Conservation (phyloP, 352 stramenopile genomes). For the Globisporangium recalcitrans region DNA sequence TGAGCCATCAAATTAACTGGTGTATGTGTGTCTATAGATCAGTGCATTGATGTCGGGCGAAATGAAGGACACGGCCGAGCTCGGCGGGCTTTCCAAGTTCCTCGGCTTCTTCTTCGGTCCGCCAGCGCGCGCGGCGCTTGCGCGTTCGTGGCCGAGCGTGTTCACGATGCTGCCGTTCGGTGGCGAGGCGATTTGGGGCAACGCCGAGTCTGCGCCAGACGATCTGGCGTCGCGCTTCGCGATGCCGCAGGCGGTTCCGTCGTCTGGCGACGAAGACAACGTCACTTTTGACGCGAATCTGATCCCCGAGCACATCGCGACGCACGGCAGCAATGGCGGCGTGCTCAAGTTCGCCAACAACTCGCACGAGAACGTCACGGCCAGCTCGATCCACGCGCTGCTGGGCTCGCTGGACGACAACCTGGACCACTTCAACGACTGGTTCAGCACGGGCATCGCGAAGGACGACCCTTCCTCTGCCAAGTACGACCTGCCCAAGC, state of each 20-base stretch:
- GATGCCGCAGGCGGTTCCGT: conserved; percentile 22
- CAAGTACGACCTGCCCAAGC: conserved; percentile 54
- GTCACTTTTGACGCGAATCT: conserved; percentile 24
- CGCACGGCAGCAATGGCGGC: conserved; percentile 44
- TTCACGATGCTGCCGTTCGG: conserved; percentile 92
- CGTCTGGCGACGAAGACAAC: conserved; percentile 18
- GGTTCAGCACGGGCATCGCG: conserved; percentile 37
- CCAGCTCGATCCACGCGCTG: conserved; percentile 38
- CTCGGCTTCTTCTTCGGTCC: conserved; percentile 76
- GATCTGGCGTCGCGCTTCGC: conserved; percentile 60
- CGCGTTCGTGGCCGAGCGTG: conserved; percentile 76
- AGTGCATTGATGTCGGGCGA: conserved; percentile 92
- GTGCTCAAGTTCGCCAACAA: conserved; percentile 53
- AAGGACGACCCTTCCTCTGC: conserved; percentile 32
- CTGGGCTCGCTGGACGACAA: conserved; percentile 44
- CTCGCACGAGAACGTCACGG: conserved; percentile 53
- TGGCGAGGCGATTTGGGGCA: conserved; percentile 87
- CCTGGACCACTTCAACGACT: conserved; percentile 35
- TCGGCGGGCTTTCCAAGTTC: conserved; percentile 84
- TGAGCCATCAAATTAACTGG: neutral
- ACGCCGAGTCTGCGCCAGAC: conserved; percentile 43
- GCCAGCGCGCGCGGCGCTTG: conserved; percentile 45
- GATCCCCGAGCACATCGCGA: conserved; percentile 38
- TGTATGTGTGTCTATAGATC: conserved; percentile 25
- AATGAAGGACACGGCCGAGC: conserved; percentile 92